phyloP scores from a whole-genome alignment of 257 asterid genomes.

The Orobanche coerulescens region DNA sequence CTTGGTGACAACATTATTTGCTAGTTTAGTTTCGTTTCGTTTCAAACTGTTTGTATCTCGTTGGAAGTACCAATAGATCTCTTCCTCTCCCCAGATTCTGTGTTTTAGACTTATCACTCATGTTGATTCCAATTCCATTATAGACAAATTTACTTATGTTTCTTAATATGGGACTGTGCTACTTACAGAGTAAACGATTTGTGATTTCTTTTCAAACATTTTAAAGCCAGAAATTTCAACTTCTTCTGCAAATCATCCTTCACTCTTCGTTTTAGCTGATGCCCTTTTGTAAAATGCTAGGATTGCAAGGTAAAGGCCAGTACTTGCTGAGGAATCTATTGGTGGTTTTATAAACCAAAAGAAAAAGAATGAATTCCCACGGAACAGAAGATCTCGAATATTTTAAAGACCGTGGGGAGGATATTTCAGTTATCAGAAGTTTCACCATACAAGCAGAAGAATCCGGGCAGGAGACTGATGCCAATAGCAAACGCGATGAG shows the following conservation, averaged over 20 bases:
- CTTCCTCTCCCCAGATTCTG: not conserved
- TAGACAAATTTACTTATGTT: not conserved
- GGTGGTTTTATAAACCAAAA: conserved; percentile 12
- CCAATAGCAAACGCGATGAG: conserved; percentile 21
- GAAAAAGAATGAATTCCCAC: conserved; percentile 24
- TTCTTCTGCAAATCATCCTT: not conserved
- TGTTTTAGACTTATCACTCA: not conserved
- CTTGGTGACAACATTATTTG: no score
- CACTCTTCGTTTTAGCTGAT: conserved; percentile 12
- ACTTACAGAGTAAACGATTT: not conserved
- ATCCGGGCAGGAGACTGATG: conserved; percentile 27
- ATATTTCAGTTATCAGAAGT: conserved; percentile 20
- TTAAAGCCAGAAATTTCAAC: not conserved
- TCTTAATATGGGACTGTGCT: not conserved
- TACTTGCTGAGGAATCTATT: conserved; percentile 14
- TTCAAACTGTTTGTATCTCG: not conserved
- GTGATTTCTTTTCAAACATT: not conserved
- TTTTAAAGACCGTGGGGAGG: conserved; percentile 20
- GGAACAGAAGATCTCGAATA: conserved; percentile 27
- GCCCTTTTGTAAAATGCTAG: conserved; percentile 21
- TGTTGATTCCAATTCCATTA: not conserved
- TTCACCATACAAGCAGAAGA: conserved; percentile 24
- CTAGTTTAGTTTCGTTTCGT: not conserved
- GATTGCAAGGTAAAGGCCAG: conserved; percentile 8
- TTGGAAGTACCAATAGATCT: not conserved